These are phyloP conservation scores for Lipomyces mesembrius DNA, from an alignment of 805 yeast species.

Conservation along the genomic window DNA sequence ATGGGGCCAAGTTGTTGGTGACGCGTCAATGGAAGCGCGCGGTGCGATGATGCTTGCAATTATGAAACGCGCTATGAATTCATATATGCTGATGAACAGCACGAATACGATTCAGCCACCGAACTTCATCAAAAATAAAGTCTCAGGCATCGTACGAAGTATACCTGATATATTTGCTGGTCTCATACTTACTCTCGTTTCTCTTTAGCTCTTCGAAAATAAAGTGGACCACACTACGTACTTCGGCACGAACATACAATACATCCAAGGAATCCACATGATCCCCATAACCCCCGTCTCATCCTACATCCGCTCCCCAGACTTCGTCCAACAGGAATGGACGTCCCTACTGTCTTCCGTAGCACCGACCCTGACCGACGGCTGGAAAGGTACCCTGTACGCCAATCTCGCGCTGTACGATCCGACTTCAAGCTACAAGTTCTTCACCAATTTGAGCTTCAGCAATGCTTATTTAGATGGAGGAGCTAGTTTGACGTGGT, in stretches of 20 bases:
- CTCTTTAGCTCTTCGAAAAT: slow-evolving; percentile 61
- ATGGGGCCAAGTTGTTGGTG: slow-evolving; percentile 68
- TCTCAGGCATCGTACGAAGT: slow-evolving; percentile 57
- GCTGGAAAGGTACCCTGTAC: slow-evolving; percentile 71
- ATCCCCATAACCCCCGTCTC: slow-evolving; percentile 71
- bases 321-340: slow-evolving; percentile 65
- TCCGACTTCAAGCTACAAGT: slow-evolving; percentile 65
- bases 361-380: slow-evolving; percentile 51
- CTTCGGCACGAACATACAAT: slow-evolving; percentile 64
- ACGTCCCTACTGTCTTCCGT: slow-evolving; percentile 51
- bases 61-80: slow-evolving; percentile 58
- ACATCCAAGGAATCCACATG: slow-evolving; percentile 81
- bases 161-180: not conserved
- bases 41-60: slow-evolving; percentile 65
- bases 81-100: slow-evolving; percentile 57
- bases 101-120: slow-evolving; percentile 59
- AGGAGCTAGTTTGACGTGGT: slow-evolving; percentile 89
- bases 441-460: slow-evolving; percentile 63
- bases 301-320: slow-evolving; percentile 57
- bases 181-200: not conserved
- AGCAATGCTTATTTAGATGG: slow-evolving; percentile 64
- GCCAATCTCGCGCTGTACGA: slow-evolving; percentile 76
- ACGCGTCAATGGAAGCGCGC: slow-evolving; percentile 57
- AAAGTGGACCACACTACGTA: slow-evolving; percentile 74
- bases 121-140: slow-evolving; percentile 60